Evolutionary conservation across 148 eudicot genomes (phyloP), one percentile per base, ranked within the genome.

Genomic region (Rhododendron griersonianum): DNA sequence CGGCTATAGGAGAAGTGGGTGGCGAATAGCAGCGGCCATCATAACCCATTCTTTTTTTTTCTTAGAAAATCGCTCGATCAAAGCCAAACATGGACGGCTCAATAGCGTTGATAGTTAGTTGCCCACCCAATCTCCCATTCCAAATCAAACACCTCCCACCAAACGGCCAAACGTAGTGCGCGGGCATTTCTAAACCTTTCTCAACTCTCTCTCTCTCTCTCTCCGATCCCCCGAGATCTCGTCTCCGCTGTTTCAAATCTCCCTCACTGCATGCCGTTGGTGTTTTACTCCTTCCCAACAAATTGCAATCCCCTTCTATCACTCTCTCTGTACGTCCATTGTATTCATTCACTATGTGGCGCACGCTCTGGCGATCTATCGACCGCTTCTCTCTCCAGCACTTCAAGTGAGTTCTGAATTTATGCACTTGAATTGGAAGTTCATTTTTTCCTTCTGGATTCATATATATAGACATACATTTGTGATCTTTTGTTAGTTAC

Each of bases 371-470:
- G 93, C 93, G 90, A 76, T 81, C 93, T 57, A 67, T 87, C 83
- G 92, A 90, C 90, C 93, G 93, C 86, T 92, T 92, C 87, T 92
- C 93, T 83, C 91, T 90, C 87, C 88, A 81, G 15, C 84, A 92
- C 69, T 92, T 91, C 87, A 88, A 86, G 94, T 92, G 86, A 80
- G 83, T 80, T 81, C 51, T 53, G 15, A 41, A 5, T 45, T 25
- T 81, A 80, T 23, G 53, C 76, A 6, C 6, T 75, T 74, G 5
- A 9, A 4, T 28, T 41, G 45, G 25, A 41, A 11, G 18, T 55
- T 5, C 4, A 10, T 81, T 59, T 28, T 80, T 13, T 15, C 4
- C 33, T 65, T 9, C 14, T 41, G 3, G 51, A 33, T 71, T 69
- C 19, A 15, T 11, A 82, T 69, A 14, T 83, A 45, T 61, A 25